These are phyloP conservation scores for Picochlorum sp. DNA, from an alignment of 139 green algal genomes.

Conservation along the genomic window DNA sequence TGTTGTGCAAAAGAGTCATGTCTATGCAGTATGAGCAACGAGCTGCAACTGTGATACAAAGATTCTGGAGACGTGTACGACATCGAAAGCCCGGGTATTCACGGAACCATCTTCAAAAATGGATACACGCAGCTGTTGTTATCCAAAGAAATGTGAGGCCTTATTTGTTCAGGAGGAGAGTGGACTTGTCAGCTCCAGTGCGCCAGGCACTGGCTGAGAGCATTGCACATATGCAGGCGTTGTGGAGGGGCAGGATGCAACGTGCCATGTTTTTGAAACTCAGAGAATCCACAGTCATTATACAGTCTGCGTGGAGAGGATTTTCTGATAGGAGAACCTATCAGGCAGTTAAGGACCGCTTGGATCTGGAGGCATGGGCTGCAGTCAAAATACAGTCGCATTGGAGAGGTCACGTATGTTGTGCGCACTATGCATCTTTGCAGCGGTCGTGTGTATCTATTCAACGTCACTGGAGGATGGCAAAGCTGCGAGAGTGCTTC, in stretches of 20 bases:
- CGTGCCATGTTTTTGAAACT: constrained; percentile 2
- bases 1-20: constrained; percentile 54
- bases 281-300: background rate
- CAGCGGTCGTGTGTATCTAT: background rate
- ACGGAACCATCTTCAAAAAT: constrained; percentile 31
- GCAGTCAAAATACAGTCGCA: constrained; percentile 5
- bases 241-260: constrained; percentile 26
- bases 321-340: constrained; percentile 9
- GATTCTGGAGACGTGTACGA: constrained; percentile 31
- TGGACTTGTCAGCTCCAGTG: constrained; percentile 7
- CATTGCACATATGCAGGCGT: constrained; percentile 29
- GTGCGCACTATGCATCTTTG: background rate
- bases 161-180: constrained; percentile 21
- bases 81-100: constrained; percentile 17
- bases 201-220: background rate
- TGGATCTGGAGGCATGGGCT: background rate
- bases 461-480: constrained; percentile 1
- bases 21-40: constrained; percentile 43
- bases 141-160: constrained; percentile 34
- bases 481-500: background rate
- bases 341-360: background rate
- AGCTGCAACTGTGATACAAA: constrained; percentile 58
- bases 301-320: constrained; percentile 40
- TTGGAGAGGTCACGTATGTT: background rate
- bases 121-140: constrained; percentile 36